Conservation (phyloP, 108 stramenopile genomes). For the Epipyxis sp. region DNA sequence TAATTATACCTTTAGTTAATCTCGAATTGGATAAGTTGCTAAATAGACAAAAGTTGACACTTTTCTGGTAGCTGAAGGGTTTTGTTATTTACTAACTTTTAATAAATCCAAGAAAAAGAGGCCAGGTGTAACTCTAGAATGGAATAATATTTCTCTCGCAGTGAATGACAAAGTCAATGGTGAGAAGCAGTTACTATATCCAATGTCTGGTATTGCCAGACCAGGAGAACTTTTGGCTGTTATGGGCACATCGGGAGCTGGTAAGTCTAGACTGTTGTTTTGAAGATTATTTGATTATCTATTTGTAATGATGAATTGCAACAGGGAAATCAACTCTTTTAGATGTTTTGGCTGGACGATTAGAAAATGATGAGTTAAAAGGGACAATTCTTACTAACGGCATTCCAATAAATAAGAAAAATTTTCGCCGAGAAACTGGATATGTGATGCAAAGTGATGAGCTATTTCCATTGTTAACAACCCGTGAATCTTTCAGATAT, state of each 20-base stretch:
- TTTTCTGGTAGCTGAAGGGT: no score
- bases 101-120: no score
- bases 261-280: not conserved
- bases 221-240: conserved; percentile 15
- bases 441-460: conserved; percentile 54
- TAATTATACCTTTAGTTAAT: no score
- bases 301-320: not conserved
- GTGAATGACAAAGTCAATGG: no score
- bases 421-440: conserved; percentile 44
- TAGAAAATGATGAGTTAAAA: not conserved
- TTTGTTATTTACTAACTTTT: no score
- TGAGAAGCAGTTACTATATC: not conserved
- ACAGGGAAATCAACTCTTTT: conserved; percentile 31
- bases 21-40: no score
- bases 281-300: not conserved
- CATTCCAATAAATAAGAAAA: not conserved
- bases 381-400: conserved; percentile 26
- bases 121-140: no score
- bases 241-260: conserved; percentile 20
- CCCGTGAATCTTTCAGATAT: conserved; percentile 33
- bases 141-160: no score
- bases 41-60: no score
- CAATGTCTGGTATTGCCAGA: not conserved
- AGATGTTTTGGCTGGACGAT: conserved; percentile 35
- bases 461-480: conserved; percentile 42